phyloP scores from a whole-genome alignment of 31 red algal species.

The Bonnemaisonia californica region DNA sequence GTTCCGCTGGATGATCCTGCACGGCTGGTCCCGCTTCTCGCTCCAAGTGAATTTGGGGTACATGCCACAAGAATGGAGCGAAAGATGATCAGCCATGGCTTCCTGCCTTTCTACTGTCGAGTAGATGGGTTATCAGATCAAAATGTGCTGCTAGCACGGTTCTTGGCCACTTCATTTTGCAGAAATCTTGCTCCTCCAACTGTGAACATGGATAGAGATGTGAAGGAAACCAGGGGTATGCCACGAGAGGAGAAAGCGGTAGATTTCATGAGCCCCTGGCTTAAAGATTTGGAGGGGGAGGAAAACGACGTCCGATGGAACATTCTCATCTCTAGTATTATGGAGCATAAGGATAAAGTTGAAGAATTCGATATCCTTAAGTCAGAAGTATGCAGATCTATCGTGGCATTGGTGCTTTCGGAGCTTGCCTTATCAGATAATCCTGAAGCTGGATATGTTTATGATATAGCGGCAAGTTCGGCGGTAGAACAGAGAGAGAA shows the following conservation, averaged over 20 bases:
- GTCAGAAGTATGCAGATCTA: conserved; percentile 57
- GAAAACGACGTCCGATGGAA: conserved; percentile 44
- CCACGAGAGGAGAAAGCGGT: conserved; percentile 58
- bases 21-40: conserved; percentile 17
- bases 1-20: conserved; percentile 37
- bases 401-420: conserved; percentile 36
- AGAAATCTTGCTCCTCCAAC: conserved; percentile 29
- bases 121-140: conserved; percentile 31
- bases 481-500: conserved; percentile 65
- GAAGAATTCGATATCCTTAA: conserved; percentile 52
- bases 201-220: conserved; percentile 55
- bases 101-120: conserved; percentile 48
- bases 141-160: conserved; percentile 29
- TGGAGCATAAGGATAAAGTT: conserved; percentile 22
- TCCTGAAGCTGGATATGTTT: conserved; percentile 53
- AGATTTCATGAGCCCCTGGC: conserved; percentile 63
- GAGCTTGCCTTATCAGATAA: conserved; percentile 32
- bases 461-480: conserved; percentile 57
- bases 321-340: conserved; percentile 16
- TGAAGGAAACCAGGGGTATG: conserved; percentile 59
- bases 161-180: conserved; percentile 37
- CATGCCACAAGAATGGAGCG: conserved; percentile 45
- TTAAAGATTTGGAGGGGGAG: conserved; percentile 17
- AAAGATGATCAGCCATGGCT: conserved; percentile 49
- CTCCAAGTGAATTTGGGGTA: conserved; percentile 38